These are phyloP conservation scores for Abrus precatorius DNA, from an alignment of 306 rosid genomes.

Conservation along the genomic window DNA sequence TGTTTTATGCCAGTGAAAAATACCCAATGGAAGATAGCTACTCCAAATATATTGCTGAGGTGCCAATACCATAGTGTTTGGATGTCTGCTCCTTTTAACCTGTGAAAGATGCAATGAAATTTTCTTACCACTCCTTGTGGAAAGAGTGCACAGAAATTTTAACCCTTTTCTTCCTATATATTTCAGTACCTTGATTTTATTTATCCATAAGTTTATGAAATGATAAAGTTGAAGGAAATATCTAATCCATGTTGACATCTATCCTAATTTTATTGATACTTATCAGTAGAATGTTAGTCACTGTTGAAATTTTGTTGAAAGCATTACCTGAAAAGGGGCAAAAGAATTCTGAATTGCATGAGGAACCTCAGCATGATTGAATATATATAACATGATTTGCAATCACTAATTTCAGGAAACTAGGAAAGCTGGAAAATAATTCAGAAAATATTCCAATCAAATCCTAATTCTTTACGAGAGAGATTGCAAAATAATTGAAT, in stretches of 20 bases:
- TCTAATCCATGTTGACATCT: not conserved
- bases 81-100: not conserved
- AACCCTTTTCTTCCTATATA: not conserved
- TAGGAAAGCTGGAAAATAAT: conserved; percentile 22
- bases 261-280: conserved; percentile 21
- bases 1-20: conserved; percentile 98
- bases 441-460: conserved; percentile 3
- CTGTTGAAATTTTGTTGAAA: conserved; percentile 24
- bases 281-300: conserved; percentile 14
- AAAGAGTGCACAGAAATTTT: not conserved
- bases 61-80: conserved; percentile 56
- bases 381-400: conserved; percentile 14
- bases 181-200: conserved; percentile 13
- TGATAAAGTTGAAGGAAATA: conserved; percentile 26
- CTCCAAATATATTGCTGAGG: conserved; percentile 89
- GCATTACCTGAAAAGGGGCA: conserved; percentile 12
- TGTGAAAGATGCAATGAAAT: conserved; percentile 4
- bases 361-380: not conserved
- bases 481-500: conserved; percentile 15
- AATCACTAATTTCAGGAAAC: conserved; percentile 18
- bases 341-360: conserved; percentile 8
- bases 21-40: conserved; percentile 95
- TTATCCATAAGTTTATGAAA: conserved; percentile 14
- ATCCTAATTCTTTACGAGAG: conserved; percentile 1
- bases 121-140: conserved; percentile 25